Evolutionary conservation across 164 flowering plant genomes (phyloP), one percentile per base, ranked within the genome.

Genomic region (Nymphaea colorata): DNA sequence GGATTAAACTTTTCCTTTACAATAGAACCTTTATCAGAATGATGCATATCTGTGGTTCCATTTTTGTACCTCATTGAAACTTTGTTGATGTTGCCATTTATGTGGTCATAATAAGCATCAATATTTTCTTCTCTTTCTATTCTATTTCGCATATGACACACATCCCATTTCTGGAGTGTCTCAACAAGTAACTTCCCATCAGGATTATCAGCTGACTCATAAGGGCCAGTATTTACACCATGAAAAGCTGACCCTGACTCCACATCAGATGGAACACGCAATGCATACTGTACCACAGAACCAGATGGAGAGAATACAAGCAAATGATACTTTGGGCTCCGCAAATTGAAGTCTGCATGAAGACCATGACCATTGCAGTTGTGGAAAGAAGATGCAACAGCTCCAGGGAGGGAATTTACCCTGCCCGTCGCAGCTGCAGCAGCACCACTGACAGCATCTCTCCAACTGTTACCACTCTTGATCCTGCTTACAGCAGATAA

Each of bases 381-480:
- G 69, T 81, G 83, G 74, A 90, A 90, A 70, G 84, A 70, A 7
- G 92, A 83, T 64, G 96, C 88, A 72, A 85, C 77, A 61, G 87
- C 83, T 67, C 92, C 91, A 14, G 85, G 78, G 63, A 80, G 65
- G 45, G 85, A 73, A 76, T 75, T 65, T 62, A 67, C 64, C 77
- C 83, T 78, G 42, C 96, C 91, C 11, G 91, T 81, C 80, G 85
- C 90, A 18, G 88, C 88, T 4, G 93, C 87, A 68, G 93, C 93
- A 76, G 85, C 87, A 68, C 65, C 83, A 41, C 84, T 89, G 44
- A 87, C 73, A 36, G 87, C 85, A 72, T 74, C 81, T 94, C 92
- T 88, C 44, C 94, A 88, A 79, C 76, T 85, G 64, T 41, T 80
- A 66, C 96, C 90, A 75, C 80, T 86, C 69, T 82, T 84, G 72